Percentiles rank a stretch among this genome's conserved stretches.
Conservation (phyloP, 73 alveolate species). For the Symbiodinium pilosum region DNA sequence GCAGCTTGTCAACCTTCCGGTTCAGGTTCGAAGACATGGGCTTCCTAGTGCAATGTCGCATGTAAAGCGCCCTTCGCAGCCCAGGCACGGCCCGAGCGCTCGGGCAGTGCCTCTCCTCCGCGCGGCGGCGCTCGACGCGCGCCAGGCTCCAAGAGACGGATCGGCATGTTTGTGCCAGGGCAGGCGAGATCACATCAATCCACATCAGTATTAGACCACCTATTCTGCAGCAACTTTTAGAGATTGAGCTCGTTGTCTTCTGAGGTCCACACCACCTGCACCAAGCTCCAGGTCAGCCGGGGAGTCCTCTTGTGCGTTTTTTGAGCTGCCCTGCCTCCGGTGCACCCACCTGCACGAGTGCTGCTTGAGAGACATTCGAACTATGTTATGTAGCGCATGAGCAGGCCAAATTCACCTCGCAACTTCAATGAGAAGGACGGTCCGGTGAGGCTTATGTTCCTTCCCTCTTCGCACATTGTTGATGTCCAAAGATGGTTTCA, state of each 20-base stretch:
- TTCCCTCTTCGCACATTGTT: no score
- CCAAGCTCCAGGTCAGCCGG: not conserved
- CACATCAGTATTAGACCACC: not conserved
- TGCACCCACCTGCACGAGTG: not conserved
- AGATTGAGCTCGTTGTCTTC: no score
- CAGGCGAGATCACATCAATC: no score
- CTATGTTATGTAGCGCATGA: not conserved
- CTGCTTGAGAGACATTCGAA: not conserved
- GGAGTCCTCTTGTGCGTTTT: not conserved
- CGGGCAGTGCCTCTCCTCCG: slow-evolving; percentile 6
- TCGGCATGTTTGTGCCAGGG: not conserved
- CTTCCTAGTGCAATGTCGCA: no score
- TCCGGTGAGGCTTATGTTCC: no score
- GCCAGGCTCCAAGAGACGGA: not conserved
- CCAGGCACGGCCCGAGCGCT: slow-evolving; percentile 16
- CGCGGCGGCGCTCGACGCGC: not conserved
- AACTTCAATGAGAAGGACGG: slow-evolving; percentile 46
- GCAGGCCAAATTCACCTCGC: slow-evolving; percentile 75
- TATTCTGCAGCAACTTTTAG: no score
- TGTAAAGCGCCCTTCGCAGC: no score
- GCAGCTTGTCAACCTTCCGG: no score
- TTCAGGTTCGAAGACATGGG: no score
- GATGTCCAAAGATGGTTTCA: no score
- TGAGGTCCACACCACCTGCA: slow-evolving; percentile 7
- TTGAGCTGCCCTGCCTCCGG: not conserved